Conservation (phyloP, 1,284 basidiomycete species). For the Puccinia triticina region DNA sequence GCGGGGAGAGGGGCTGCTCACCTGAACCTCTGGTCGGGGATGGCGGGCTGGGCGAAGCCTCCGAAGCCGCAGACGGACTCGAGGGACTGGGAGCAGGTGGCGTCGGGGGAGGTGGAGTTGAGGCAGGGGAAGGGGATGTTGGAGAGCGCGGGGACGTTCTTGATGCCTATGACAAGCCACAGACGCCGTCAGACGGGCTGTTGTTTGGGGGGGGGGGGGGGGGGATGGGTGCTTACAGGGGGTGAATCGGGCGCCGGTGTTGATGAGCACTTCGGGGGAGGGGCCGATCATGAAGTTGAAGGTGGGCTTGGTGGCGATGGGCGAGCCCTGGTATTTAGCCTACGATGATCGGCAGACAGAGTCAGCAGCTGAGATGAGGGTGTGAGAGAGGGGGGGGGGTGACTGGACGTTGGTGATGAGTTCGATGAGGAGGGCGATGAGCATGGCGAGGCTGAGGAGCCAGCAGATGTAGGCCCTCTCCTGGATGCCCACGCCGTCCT, state of each 20-base stretch:
- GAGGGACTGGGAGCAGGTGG: slow-evolving; percentile 34
- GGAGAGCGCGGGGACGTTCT: slow-evolving; percentile 33
- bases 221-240: slow-evolving; percentile 55
- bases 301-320: slow-evolving; percentile 34
- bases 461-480: slow-evolving; percentile 41
- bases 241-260: slow-evolving; percentile 60
- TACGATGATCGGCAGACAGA: too few species aligned
- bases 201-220: too few species aligned
- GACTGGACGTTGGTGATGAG: slow-evolving; percentile 39
- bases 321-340: slow-evolving; percentile 49
- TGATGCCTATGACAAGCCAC: slow-evolving; percentile 33
- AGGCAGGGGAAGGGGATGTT: slow-evolving; percentile 44
- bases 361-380: not conserved
- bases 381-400: too few species aligned
- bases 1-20: too few species aligned
- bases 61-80: slow-evolving; percentile 49
- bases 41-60: slow-evolving; percentile 36
- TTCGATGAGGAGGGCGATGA: slow-evolving; percentile 48
- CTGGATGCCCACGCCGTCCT: slow-evolving; percentile 41
- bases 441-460: slow-evolving; percentile 35
- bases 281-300: slow-evolving; percentile 59
- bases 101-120: slow-evolving; percentile 24
- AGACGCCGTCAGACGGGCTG: too few species aligned
- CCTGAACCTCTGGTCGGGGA: slow-evolving; percentile 49
- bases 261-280: slow-evolving; percentile 59